Base-by-base conservation (phyloP, 2,329 filamentous ascomycete species). In the Verticillium isaacii region DNA sequence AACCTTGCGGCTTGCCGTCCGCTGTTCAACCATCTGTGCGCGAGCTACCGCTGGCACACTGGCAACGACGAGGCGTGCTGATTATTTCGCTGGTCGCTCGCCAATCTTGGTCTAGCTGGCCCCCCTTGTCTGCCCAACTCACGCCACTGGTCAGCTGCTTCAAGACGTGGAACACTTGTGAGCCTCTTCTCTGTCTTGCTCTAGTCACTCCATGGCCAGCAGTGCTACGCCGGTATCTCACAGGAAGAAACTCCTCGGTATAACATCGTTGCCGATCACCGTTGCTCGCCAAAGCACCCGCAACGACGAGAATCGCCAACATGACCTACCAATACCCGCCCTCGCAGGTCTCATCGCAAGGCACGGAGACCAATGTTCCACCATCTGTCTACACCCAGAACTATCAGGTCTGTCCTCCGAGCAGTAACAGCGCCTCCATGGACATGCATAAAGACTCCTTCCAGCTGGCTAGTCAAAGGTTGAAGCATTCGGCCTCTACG, bases 261-360 rank as follows among this genome's bases (percentile, higher is more conserved):
- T 9, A 50, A 25, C 19, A 25, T 7, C 11, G 34, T 11, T 36
- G 14, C 9, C 34, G 14, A 36, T 41, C 17, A 4, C 68, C 60
- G 66, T 68, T 64, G 64, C 68, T 29, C 60, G 63, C 68, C 60
- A 61, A 69, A 65, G 68, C 65, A 66, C 72, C 66, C 66, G 77
- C 77, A 73, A 75, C 74, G 9, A 3, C 19, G 12, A n/a, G 19
- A 9, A 50, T 12, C 70, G 72, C 74, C 64, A 75, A 74, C 68
- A 82, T 83, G 80, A 75, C 81, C 65, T 80, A 82, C 68, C 79
- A 81, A 65, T 83, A 82, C 68, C 76, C 79, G 56, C 68, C 73
- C 45, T 72, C 76, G 65, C 75, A 45, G 12, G 41, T 76, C 62
- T 74, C 78, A 65, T 73, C 73, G 60, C 74, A 73, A 69, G 73